Evolutionary conservation across 495 filamentous ascomycete genomes (phyloP).

Genomic region (Lasiosphaeris hirsuta): DNA sequence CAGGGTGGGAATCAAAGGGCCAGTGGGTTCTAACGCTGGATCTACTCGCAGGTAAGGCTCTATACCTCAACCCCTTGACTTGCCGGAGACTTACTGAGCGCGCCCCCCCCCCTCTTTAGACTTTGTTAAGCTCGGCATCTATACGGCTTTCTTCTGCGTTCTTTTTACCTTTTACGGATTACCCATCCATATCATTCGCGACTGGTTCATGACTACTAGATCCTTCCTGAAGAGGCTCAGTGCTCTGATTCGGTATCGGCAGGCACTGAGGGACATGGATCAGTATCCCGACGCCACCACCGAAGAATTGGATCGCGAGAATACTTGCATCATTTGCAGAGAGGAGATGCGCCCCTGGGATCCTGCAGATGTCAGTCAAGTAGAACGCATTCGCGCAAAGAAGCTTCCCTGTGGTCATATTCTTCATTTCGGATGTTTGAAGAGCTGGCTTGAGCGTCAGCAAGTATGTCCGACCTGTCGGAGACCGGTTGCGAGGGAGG

Average conservation of each 20-base stretch:
- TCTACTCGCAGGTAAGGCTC: conserved; percentile 65
- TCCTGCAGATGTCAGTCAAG: conserved; percentile 44
- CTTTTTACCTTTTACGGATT: conserved; percentile 90
- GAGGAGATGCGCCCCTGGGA: conserved; percentile 88
- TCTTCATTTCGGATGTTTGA: conserved; percentile 86
- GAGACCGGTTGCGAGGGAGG: conserved; percentile 62
- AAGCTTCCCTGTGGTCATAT: conserved; percentile 96
- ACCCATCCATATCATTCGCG: conserved; percentile 93
- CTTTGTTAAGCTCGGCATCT: conserved; percentile 84
- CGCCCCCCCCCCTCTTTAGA: conserved; percentile 54
- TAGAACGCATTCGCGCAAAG: conserved; percentile 85
- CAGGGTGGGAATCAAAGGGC: conserved; percentile 95
- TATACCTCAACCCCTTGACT: neutral
- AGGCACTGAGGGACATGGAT: conserved; percentile 86
- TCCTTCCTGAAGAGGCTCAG: conserved; percentile 84
- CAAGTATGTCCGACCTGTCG: conserved; percentile 96
- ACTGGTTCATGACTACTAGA: conserved; percentile 87
- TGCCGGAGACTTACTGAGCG: conserved; percentile 21
- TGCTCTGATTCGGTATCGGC: conserved; percentile 83
- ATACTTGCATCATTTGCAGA: conserved; percentile 96
- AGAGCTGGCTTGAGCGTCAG: conserved; percentile 97
- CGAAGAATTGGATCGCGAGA: conserved; percentile 79
- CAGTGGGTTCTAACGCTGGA: conserved; percentile 91
- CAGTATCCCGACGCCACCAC: conserved; percentile 87
- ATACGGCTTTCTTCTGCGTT: conserved; percentile 87